phyloP scores from a whole-genome alignment of 257 asterid genomes.

The Solanum verrucosum region DNA sequence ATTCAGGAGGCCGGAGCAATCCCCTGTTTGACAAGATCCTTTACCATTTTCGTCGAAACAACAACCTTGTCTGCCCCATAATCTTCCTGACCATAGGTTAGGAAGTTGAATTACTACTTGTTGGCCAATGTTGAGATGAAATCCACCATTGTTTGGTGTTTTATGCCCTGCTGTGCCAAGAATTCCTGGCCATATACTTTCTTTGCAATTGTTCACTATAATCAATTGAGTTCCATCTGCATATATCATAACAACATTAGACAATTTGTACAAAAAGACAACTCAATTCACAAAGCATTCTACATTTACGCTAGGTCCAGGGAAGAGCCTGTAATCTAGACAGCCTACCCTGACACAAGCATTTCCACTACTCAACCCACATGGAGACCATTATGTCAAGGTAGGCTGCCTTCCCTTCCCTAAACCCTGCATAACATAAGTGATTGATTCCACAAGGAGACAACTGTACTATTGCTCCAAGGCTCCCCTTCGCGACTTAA shows the following conservation, averaged over 20 bases:
- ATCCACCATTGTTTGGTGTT: conserved; percentile 50
- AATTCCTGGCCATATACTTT: conserved; percentile 68
- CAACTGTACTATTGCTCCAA: background rate
- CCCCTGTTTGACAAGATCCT: conserved; percentile 75
- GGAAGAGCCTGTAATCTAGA: background rate
- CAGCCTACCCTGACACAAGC: background rate
- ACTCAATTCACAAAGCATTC: background rate
- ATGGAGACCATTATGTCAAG: background rate
- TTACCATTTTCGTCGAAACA: conserved; percentile 34
- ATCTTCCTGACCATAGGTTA: conserved; percentile 67
- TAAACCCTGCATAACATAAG: background rate
- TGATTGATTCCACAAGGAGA: background rate
- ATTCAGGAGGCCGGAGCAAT: conserved; percentile 47
- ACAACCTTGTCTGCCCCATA: conserved; percentile 83
- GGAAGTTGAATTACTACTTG: conserved; percentile 37
- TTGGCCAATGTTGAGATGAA: conserved; percentile 35
- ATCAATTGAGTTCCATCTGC: conserved; percentile 55
- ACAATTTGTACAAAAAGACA: background rate
- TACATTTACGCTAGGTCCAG: background rate
- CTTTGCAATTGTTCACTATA: conserved; percentile 61
- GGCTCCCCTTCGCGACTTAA: background rate
- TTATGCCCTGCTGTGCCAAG: conserved; percentile 52
- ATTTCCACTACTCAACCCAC: background rate
- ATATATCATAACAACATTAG: background rate
- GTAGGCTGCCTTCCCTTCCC: background rate